phyloP scores from a whole-genome alignment of 352 stramenopile species.

The Thalassiosira pacifica region DNA sequence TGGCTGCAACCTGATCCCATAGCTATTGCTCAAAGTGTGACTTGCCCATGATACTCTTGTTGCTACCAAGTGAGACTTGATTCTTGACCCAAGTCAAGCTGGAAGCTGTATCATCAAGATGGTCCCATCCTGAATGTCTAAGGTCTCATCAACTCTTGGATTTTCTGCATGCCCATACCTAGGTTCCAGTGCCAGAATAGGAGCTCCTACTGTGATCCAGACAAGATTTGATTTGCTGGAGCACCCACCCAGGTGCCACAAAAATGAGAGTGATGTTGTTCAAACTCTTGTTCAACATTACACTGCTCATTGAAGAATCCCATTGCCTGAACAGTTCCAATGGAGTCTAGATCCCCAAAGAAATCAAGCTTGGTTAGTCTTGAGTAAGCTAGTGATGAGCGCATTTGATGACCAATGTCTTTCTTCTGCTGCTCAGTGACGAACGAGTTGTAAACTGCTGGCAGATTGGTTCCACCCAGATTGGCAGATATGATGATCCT shows the following conservation, averaged over 20 bases:
- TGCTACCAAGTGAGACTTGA: neutral
- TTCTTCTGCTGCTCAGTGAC: neutral
- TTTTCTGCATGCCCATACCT: slow-evolving; percentile 7
- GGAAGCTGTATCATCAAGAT: neutral
- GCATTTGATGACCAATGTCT: slow-evolving; percentile 3
- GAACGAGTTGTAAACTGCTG: neutral
- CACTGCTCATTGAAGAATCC: too few species aligned
- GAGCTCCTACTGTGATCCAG: slow-evolving; percentile 49
- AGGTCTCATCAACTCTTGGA: slow-evolving; percentile 37
- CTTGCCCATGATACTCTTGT: neutral
- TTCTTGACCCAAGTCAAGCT: neutral
- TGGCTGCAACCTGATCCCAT: neutral
- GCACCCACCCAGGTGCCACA: too few species aligned
- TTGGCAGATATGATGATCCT: neutral
- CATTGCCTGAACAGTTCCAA: slow-evolving; percentile 12
- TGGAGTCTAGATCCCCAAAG: too few species aligned
- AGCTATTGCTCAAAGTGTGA: neutral
- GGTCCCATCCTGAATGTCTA: too few species aligned
- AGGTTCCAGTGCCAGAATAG: slow-evolving; percentile 58
- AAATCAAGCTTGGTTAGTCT: too few species aligned
- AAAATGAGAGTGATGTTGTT: too few species aligned
- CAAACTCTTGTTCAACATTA: too few species aligned
- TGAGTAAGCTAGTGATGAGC: too few species aligned
- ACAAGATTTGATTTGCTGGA: slow-evolving; percentile 71
- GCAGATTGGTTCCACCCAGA: neutral